Evolutionary conservation across 495 filamentous ascomycete species (phyloP), one percentile per base, ranked within the genome.

Genomic region (Neurospora africana): DNA sequence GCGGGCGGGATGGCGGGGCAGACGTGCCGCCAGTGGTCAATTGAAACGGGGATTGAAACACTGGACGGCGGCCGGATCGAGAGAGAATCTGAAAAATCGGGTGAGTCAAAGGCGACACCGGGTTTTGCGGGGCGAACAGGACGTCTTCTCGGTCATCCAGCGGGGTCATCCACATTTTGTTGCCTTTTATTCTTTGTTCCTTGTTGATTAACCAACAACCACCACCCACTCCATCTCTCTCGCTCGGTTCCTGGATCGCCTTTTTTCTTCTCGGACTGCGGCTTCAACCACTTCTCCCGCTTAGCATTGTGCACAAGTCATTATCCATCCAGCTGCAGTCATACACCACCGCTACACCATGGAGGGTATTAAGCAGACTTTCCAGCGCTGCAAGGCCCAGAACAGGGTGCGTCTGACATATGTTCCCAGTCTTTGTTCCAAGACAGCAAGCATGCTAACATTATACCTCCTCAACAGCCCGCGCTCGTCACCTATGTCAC

Each of bases 401-500:
- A 83, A 83, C 71, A 82, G 90, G 79, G 90, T 91, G 83, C 68
- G 86, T 81, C 74, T 47, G 9, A n/a, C 40, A 43, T 6, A 21
- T 33, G 40, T n/a, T 27, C 36, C 69, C 10, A 21, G 27, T 2
- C 53, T 61, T 61, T 33, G 53, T 61, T 61, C 47, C 37, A 38
- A 38, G 13, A 61, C 53, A 4, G 13, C 33, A 27, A 4, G 4
- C 1, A 61, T 61, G 53, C 53, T 61, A 61, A 61, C 23, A n/a
- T 10, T n/a, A 17, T 6, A 9, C 2, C 17, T 17, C 58, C 37
- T 36, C n/a, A 38, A 70, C 71, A 83, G 91, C 79, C 90, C 39
- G 95, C 95, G 68, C 86, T 99, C 68, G 92, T 99, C 70, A 93
- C 94, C 39, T 99, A 99, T 86, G 91, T 97, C 76, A 98, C 95